Conservation (phyloP, 306 rosid genomes). For the Rosa rugosa region DNA sequence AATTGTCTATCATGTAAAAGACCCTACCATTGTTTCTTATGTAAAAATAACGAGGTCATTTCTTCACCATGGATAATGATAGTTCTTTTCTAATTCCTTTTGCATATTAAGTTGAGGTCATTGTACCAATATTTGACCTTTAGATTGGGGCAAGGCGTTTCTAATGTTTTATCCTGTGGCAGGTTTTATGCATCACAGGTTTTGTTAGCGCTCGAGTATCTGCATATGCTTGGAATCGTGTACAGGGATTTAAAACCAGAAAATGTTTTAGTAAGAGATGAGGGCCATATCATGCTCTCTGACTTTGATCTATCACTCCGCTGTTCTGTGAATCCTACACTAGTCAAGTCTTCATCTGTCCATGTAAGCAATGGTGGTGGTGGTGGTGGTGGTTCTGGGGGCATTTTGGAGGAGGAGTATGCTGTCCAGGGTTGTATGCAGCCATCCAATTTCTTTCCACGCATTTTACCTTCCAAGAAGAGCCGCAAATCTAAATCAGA, state of each 20-base stretch:
- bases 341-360: conserved; percentile 73
- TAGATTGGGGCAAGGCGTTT: conserved; percentile 8
- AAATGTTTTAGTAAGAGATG: conserved; percentile 80
- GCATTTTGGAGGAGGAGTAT: conserved; percentile 42
- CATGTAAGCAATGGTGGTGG: conserved; percentile 25
- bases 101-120: not conserved
- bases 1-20: not conserved
- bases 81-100: not conserved
- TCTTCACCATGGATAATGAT: not conserved
- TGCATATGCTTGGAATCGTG: conserved; percentile 95
- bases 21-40: not conserved
- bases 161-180: conserved; percentile 28
- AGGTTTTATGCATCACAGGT: conserved; percentile 86
- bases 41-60: not conserved
- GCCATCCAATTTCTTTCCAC: conserved; percentile 71
- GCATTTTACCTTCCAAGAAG: conserved; percentile 71
- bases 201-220: conserved; percentile 84
- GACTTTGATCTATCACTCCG: conserved; percentile 90
- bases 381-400: conserved; percentile 22
- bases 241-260: conserved; percentile 92
- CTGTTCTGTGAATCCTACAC: conserved; percentile 77
- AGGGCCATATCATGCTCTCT: conserved; percentile 95
- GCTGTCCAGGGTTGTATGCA: conserved; percentile 47
- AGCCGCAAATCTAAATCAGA: conserved; percentile 82
- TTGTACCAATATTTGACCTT: not conserved